Base-by-base conservation (phyloP, 78 protist species). In the Guillardia theta region DNA sequence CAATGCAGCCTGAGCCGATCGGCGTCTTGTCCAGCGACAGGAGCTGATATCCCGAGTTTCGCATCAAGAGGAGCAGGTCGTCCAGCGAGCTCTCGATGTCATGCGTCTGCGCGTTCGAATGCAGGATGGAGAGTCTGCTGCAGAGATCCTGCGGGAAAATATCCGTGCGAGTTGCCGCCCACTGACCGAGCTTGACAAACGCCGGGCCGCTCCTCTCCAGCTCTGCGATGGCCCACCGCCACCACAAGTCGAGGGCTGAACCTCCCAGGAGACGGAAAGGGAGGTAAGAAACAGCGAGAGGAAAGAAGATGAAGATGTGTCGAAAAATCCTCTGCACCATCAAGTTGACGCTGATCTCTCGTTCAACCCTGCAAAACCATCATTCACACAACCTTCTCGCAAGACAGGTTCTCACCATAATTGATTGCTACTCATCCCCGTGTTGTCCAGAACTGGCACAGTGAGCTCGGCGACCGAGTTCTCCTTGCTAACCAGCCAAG, bases 141-240 rank as follows among this genome's bases (percentile, higher is more conserved):
- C 95, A 94, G 30, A 77, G 45, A 12, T 21, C 93, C 6, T 27
- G 93, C 43, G 41, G 76, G 2, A 92, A 47, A 4, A 95, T n/a
- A 27, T 95, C 96, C 0, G 62, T 0, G 24, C 96, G 64, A 12
- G 96, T 92, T 27, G 88, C 94, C 15, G 83, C 45, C 96, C 96
- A 95, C 88, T 95, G 96, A 21, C 88, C 96, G 33, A 92, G 36
- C 92, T 95, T 95, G 43, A 95, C 76, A 46, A 92, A 50, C 46
- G 94, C 80, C 5, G 96, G 93, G 33, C 96, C 96, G 33, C 93
- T 27, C 27, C 36, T 10, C 58, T 94, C 78, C 64, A 94, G 30
- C 46, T 27, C 80, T 24, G 0, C 33, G 88, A 93, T 30, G 43
- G 83, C 50, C 78, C 83, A 4, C 1, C 36, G 36, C 83, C 83